Base-by-base conservation (phyloP, 352 stramenopile species). In the Globisporangium viniferum region DNA sequence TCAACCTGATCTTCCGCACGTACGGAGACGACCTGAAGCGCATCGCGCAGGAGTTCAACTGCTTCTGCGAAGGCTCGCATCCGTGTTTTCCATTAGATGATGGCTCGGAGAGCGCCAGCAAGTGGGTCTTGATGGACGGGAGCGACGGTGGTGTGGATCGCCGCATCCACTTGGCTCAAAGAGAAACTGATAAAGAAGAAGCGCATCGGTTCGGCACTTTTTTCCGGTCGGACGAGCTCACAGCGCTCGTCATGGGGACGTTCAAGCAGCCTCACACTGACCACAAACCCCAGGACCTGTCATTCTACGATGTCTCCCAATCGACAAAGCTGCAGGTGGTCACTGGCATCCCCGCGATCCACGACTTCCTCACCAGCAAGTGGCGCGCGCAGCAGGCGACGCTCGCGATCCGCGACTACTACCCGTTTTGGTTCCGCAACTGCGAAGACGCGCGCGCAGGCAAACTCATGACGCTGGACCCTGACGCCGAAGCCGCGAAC, bases 1-100 rank as follows among this genome's bases (percentile, higher is more conserved):
- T 90, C 69, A 92, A 89, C 67, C 71, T 94, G 57, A 82, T 94
- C 39, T 94, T 94, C 62, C 84, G 86, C 7, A 94, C 86, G 2
- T 94, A 74, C 51, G 86, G 86, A 3, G 75, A 94, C 62, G 86
- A 94, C 46, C 64, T 94, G 14, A 72, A 77, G 65, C 78, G 77
- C 22, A 83, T 94, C 39, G 84, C 84, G 2, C 69, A 88, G 51
- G 86, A 94, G 64, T 92, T 94, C 68, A 94, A 94, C 53, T 73
- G 73, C 46, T 94, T 94, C 59, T 94, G 86, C 61, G 76, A 89
- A 61, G 80, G 82, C 14, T 58, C 70, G 0, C 86, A 94, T 54
- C 86, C 86, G 39, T 86, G 75, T 39, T 90, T 90, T 61, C 71
- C 44, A 12, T 24, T 51, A 18, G 44, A 8, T 12, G 8, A 51